Percentiles rank a stretch among this genome's conserved stretches.
phyloP scores from a whole-genome alignment of 108 stramenopile species.

The Mediolabrus comicus region DNA sequence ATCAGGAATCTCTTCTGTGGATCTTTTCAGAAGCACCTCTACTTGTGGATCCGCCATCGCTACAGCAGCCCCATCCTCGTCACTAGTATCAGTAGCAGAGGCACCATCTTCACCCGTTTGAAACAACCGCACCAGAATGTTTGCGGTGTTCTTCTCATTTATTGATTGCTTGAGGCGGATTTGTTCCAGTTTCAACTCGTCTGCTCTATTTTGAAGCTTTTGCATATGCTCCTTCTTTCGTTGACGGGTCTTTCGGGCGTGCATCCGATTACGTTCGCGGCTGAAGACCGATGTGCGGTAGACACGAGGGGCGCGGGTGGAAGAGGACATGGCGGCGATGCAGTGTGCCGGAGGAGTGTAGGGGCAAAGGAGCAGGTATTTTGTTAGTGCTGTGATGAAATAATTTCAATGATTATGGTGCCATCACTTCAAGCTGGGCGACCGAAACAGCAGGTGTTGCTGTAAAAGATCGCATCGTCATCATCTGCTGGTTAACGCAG shows the following conservation, averaged over 20 bases:
- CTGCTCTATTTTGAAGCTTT: slow-evolving; percentile 48
- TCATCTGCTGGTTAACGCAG: too few relatives aligned
- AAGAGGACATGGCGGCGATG: slow-evolving; percentile 4
- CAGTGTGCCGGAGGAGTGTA: background rate
- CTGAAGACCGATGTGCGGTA: slow-evolving; percentile 47
- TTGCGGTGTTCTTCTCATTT: slow-evolving; percentile 89
- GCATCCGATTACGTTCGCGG: slow-evolving; percentile 77
- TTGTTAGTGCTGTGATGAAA: background rate
- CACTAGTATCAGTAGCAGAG: background rate
- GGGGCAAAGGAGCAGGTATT: background rate
- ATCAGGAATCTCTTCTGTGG: slow-evolving; percentile 76
- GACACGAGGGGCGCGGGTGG: slow-evolving; percentile 2
- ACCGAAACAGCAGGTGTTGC: too few relatives aligned
- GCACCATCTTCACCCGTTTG: slow-evolving; percentile 27
- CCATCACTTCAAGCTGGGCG: too few relatives aligned
- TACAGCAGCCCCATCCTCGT: slow-evolving; percentile 1
- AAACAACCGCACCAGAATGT: slow-evolving; percentile 74
- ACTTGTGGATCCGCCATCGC: slow-evolving; percentile 59
- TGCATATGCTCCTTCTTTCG: slow-evolving; percentile 78
- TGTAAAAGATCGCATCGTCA: too few relatives aligned
- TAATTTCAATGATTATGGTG: too few relatives aligned
- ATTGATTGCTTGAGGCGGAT: slow-evolving; percentile 78
- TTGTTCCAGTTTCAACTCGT: slow-evolving; percentile 68
- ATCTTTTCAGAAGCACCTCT: slow-evolving; percentile 56
- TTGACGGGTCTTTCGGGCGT: slow-evolving; percentile 74